phyloP scores from a whole-genome alignment of 2,329 filamentous ascomycete genomes.

The Cladosporium oxysporum region DNA sequence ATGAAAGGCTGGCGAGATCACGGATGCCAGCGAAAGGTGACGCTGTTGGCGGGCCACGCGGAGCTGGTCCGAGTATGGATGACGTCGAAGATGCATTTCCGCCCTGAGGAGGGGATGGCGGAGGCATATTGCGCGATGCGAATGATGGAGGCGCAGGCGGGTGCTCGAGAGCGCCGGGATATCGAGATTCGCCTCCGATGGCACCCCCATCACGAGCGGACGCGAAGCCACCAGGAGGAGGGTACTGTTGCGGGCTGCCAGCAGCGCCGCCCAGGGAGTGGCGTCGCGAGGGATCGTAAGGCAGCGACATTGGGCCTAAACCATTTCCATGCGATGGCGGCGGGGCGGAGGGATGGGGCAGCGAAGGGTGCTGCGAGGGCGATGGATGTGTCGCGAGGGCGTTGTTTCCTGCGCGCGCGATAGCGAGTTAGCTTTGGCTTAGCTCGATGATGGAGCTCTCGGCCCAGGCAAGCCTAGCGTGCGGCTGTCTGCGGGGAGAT shows the following conservation, averaged over 20 bases:
- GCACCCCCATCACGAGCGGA: background rate
- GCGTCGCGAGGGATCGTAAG: constrained; percentile 46
- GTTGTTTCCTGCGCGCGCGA: constrained; percentile 17
- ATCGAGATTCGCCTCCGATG: constrained; percentile 20
- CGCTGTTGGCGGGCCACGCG: constrained; percentile 48
- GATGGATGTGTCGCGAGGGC: constrained; percentile 20
- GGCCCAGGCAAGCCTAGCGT: constrained; percentile 19
- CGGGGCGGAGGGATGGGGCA: constrained; percentile 27
- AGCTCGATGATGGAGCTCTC: background rate
- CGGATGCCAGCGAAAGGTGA: constrained; percentile 52
- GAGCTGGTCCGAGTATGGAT: constrained; percentile 35
- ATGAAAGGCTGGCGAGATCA: constrained; percentile 56
- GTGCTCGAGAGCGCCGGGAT: constrained; percentile 33
- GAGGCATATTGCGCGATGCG: constrained; percentile 49
- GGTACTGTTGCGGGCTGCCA: constrained; percentile 37
- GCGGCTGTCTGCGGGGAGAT: constrained; percentile 17
- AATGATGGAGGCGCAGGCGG: constrained; percentile 45
- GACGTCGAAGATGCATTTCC: constrained; percentile 40
- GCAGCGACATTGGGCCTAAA: constrained; percentile 39
- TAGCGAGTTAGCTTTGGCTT: constrained; percentile 16
- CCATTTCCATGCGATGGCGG: constrained; percentile 28
- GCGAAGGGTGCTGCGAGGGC: constrained; percentile 28
- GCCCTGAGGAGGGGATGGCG: constrained; percentile 50
- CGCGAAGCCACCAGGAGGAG: constrained; percentile 11
- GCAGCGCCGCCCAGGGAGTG: constrained; percentile 45